These are phyloP conservation scores for Annulohypoxylon bovei DNA, from an alignment of 495 filamentous ascomycete species.

Conservation along the genomic window DNA sequence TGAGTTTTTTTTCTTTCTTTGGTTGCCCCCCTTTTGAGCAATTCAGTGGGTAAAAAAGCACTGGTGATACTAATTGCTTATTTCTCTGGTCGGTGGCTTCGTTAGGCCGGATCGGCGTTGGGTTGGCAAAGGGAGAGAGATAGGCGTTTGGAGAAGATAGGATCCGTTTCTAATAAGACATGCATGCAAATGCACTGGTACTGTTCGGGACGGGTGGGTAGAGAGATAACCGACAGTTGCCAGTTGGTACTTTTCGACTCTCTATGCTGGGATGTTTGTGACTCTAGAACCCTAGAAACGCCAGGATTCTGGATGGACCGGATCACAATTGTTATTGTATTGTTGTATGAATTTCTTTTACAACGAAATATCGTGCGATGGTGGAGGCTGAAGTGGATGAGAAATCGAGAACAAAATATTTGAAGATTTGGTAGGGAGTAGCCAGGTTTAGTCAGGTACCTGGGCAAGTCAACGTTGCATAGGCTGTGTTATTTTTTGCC, in stretches of 20 bases:
- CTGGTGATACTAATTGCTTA: constrained; percentile 38
- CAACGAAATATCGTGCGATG: constrained; percentile 30
- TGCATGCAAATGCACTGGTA: constrained; percentile 18
- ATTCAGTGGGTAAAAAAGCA: constrained; percentile 25
- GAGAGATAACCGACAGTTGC: constrained; percentile 15
- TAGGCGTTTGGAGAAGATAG: constrained; percentile 36
- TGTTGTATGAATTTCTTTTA: constrained; percentile 18
- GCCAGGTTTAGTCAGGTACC: constrained; percentile 38
- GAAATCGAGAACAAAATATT: constrained; percentile 24
- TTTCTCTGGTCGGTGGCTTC: constrained; percentile 27
- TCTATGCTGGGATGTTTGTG: neutral
- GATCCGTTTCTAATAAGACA: constrained; percentile 37
- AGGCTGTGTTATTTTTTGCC: constrained; percentile 30
- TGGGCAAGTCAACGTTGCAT: constrained; percentile 44
- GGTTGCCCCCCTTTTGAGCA: constrained; percentile 25
- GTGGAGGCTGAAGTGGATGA: constrained; percentile 30
- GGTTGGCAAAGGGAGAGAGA: constrained; percentile 34
- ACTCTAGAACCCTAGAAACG: neutral
- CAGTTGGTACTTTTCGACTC: constrained; percentile 3
- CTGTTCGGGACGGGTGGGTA: constrained; percentile 17
- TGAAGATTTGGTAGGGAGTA: constrained; percentile 27
- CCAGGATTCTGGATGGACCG: neutral
- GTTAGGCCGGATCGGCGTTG: constrained; percentile 39
- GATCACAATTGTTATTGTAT: constrained; percentile 19
- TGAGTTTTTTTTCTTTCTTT: constrained; percentile 9